Conservation (phyloP, 148 eudicot species). For the Fagopyrum homotropicum region DNA sequence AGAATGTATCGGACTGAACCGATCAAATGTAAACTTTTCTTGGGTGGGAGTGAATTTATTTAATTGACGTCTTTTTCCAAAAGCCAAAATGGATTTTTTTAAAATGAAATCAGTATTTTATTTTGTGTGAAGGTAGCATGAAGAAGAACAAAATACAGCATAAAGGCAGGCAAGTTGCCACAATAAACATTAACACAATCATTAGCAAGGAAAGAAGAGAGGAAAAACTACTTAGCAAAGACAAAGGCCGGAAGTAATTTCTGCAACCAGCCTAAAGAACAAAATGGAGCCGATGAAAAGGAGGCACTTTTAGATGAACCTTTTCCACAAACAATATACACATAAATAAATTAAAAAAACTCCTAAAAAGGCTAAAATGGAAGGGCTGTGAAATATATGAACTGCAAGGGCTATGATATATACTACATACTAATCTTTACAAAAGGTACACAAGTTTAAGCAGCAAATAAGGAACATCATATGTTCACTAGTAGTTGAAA, state of each 20-base stretch:
- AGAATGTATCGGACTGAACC: not conserved
- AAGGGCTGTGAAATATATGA: not conserved
- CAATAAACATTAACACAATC: not conserved
- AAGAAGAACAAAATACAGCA: not conserved
- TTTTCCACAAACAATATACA: too few species aligned
- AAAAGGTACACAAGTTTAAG: not conserved
- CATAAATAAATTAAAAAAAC: too few species aligned
- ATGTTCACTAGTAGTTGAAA: not conserved
- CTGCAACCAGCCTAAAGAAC: not conserved
- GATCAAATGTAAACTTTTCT: not conserved
- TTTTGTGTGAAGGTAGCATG: not conserved
- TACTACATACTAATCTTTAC: not conserved
- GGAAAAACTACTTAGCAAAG: not conserved
- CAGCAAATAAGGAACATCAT: not conserved
- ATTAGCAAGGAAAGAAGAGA: not conserved
- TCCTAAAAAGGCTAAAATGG: not conserved
- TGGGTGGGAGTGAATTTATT: not conserved
- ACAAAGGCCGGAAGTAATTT: not conserved
- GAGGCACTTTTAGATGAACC: not conserved
- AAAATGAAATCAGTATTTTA: not conserved
- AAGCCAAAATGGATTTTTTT: not conserved
- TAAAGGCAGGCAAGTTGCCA: not conserved
- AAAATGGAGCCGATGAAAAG: not conserved
- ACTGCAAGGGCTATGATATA: not conserved
- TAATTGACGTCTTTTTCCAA: not conserved